Evolutionary conservation across 2,329 filamentous ascomycete species (phyloP).

Genomic region (Mycosphaerella arachidis): DNA sequence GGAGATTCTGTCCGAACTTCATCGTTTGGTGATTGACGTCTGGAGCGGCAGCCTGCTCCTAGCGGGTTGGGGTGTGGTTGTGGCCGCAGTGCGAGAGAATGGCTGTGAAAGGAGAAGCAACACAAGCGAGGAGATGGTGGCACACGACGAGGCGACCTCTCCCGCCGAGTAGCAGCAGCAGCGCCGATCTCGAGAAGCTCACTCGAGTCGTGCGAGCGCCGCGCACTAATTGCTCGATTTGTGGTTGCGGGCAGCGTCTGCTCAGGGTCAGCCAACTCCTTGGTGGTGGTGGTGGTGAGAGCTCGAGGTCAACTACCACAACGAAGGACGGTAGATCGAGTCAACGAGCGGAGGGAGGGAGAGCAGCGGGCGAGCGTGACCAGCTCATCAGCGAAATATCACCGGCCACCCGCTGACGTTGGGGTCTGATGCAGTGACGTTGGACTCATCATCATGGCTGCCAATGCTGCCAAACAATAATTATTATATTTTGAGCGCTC

Average conservation of each 20-base stretch:
- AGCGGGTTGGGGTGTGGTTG: neutral
- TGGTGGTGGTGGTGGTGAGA: neutral
- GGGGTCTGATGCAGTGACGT: no score
- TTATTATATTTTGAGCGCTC: neutral
- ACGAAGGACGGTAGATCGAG: neutral
- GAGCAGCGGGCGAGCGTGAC: no score
- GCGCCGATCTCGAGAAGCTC: neutral
- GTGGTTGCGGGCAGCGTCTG: neutral
- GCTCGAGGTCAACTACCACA: neutral
- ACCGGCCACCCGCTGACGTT: no score
- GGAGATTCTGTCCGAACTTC: slow-evolving; percentile 54
- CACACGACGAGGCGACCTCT: neutral
- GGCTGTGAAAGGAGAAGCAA: neutral
- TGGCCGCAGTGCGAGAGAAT: neutral
- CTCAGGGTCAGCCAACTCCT: neutral
- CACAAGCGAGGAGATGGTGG: neutral
- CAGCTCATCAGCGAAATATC: no score
- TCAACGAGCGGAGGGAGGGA: no score
- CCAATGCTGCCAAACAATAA: neutral
- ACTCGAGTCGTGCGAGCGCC: neutral
- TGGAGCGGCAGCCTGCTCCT: neutral
- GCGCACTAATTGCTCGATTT: neutral
- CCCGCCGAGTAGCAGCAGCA: neutral
- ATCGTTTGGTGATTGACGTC: slow-evolving; percentile 8
- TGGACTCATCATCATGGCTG: no score